Conservation (phyloP, 164 flowering plant genomes). For the Kingdonia uniflora region DNA sequence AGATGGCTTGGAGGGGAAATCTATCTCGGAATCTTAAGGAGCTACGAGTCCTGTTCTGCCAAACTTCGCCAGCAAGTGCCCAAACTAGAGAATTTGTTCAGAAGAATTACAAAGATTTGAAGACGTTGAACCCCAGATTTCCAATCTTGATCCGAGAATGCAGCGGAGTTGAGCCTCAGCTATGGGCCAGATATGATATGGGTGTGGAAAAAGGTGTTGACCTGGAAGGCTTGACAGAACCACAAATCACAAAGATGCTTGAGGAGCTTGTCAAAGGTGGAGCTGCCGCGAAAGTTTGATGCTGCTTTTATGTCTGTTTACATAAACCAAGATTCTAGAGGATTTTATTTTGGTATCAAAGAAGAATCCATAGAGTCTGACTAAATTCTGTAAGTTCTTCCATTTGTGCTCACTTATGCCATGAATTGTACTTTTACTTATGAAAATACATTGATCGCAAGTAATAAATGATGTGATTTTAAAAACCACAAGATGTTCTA, state of each 20-base stretch:
- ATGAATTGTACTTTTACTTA: too few relatives aligned
- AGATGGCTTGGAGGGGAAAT: conserved; percentile 8
- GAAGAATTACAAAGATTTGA: conserved; percentile 76
- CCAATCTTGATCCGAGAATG: conserved; percentile 85
- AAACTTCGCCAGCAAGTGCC: conserved; percentile 65
- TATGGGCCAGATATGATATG: conserved; percentile 6
- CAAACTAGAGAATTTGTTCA: conserved; percentile 58
- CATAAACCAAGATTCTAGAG: too few relatives aligned
- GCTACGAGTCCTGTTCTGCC: conserved; percentile 75
- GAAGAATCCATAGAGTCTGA: too few relatives aligned
- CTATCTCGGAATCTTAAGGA: conserved; percentile 39
- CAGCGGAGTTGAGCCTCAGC: conserved; percentile 23
- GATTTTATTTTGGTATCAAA: too few relatives aligned
- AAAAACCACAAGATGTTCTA: too few relatives aligned
- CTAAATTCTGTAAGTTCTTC: too few relatives aligned
- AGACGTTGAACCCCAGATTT: conserved; percentile 68
- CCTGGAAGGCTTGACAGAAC: conserved; percentile 6
- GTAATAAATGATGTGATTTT: too few relatives aligned
- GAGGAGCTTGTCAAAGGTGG: conserved; percentile 1
- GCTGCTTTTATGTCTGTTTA: not conserved
- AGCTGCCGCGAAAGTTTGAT: not conserved
- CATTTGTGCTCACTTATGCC: too few relatives aligned
- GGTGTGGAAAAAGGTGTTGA: conserved; percentile 1
- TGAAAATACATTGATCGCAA: too few relatives aligned
- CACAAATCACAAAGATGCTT: conserved; percentile 2